Base-by-base conservation (phyloP, 352 stramenopile genomes). In the Globisporangium nagaii region DNA sequence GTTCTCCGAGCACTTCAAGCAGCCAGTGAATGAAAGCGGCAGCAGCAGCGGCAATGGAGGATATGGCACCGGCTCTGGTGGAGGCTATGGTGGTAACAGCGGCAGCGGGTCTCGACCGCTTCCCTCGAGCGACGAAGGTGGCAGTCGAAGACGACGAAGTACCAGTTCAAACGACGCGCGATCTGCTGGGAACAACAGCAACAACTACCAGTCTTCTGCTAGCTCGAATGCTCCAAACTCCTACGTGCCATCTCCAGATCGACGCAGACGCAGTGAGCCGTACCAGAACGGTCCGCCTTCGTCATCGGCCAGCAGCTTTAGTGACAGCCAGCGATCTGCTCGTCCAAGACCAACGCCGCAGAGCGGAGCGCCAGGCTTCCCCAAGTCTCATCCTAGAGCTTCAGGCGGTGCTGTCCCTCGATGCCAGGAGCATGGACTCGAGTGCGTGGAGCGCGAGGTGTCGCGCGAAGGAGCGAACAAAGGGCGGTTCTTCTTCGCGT, bases 401-500 rank as follows among this genome's bases (percentile, higher is more conserved):
- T 36, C 35, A 24, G 36, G 20, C 6, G 28, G 24, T 2, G 28
- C 35, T 25, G 22, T 72, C 1, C 70, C 75, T 11, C 63, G 63
- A n/a, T 90, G 80, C 35, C 60, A 65, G 34, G 70, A 70, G 7
- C 79, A 90, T 46, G 54, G 61, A 0, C 60, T 87, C 36, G 59
- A 62, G 22, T 86, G 77, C 27, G 69, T 69, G 4, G 61, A 88
- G 53, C 75, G 74, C 22, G 60, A 79, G 52, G 79, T 89, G 8
- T 67, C 50, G 31, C 68, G 77, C 22, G 82, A 92, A 5, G 79
- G 75, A 0, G 63, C 64, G 6, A 98, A 98, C 73, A 97, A 94
- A 56, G 93, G 93, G 3, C 76, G 91, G 4, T 80, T 85, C 51
- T 98, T 98, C 68, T 98, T 89, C 70, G 72, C 72, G 2, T 98